These are phyloP conservation scores for Spergularia azorica DNA, from an alignment of 179 eudicot species.

Conservation along the genomic window DNA sequence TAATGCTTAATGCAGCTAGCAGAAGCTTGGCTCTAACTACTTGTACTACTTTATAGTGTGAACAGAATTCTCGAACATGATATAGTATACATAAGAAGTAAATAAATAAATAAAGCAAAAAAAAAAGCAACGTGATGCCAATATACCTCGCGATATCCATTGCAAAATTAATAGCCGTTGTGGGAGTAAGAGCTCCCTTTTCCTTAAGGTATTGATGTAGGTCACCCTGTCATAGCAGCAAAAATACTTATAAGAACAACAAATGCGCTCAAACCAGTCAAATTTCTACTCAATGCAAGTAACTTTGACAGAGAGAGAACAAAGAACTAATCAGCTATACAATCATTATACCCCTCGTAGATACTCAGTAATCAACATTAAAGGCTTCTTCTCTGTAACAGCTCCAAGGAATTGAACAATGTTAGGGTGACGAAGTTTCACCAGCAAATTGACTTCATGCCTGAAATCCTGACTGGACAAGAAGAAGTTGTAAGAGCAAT, in stretches of 20 bases:
- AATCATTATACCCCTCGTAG: constrained; percentile 66
- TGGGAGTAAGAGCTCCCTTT: constrained; percentile 84
- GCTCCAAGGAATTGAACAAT: constrained; percentile 98
- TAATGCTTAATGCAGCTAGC: background rate
- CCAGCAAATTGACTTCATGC: constrained; percentile 95
- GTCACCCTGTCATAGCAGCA: constrained; percentile 61
- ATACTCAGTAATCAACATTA: constrained; percentile 87
- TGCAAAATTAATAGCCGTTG: constrained; percentile 82
- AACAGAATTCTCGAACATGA: background rate
- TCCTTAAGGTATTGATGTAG: constrained; percentile 89
- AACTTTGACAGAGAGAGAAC: background rate
- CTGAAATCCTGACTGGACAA: constrained; percentile 91
- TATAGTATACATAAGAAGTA: background rate
- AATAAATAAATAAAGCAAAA: background rate
- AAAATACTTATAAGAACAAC: constrained; percentile 7
- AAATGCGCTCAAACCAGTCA: constrained; percentile 3
- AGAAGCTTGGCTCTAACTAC: background rate
- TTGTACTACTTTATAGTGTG: background rate
- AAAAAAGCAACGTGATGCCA: background rate
- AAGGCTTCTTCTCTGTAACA: constrained; percentile 82
- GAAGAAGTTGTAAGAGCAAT: constrained; percentile 5
- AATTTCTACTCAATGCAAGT: background rate
- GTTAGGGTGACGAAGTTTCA: constrained; percentile 99
- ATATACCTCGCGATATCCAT: constrained; percentile 93
- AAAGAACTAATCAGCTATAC: background rate